Evolutionary conservation across 768 basidiomycete species (phyloP), one percentile per base, ranked within the genome.

Genomic region (Hygrocybe punicea): DNA sequence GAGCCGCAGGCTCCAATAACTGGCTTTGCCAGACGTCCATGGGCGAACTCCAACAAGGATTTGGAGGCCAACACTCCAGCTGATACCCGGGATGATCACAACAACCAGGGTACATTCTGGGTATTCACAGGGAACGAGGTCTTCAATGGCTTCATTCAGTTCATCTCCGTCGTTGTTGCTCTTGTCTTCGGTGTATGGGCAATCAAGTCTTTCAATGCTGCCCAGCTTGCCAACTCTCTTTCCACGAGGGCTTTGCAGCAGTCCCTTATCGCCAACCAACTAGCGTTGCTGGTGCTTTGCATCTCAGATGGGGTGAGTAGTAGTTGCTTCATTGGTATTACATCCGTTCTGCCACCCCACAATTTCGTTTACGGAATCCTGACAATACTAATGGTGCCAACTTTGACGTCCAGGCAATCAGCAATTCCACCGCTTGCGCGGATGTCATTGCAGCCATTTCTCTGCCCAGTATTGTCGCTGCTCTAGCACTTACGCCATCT

Each of bases 191-290:
- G 53, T 16, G 53, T 46, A 2, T 55, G 53, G 53, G 53, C 53
- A 14, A 35, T 55, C 23, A 55, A 55, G 29, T 55, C 53, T 4
- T 55, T 24, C 29, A 34, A 55, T 42, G 53, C 53, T 16, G 40
- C 53, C 17, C 6, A 24, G 3, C 6, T 34, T 7, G 53, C 53
- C 17, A 55, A 55, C 45, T 5, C 13, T 11, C 53, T 55, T 17
- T 17, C 53, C 5, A 2, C 6, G 25, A 55, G 5, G 4, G 39
- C 40, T 5, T 19, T 45, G 29, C 23, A 46, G 11, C 40, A 45
- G 19, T 14, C 40, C 13, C 4, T 55, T 33, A 45, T 47, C 21
- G 53, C 53, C 35, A 55, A 55, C 21, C 53, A 35, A 25, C 13
- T 55, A 4, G 10, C 53, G 24, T 24, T 55, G 14, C 17, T 55